Conservation (phyloP, 2,329 filamentous ascomycete genomes). For the Podosphaera fusca region DNA sequence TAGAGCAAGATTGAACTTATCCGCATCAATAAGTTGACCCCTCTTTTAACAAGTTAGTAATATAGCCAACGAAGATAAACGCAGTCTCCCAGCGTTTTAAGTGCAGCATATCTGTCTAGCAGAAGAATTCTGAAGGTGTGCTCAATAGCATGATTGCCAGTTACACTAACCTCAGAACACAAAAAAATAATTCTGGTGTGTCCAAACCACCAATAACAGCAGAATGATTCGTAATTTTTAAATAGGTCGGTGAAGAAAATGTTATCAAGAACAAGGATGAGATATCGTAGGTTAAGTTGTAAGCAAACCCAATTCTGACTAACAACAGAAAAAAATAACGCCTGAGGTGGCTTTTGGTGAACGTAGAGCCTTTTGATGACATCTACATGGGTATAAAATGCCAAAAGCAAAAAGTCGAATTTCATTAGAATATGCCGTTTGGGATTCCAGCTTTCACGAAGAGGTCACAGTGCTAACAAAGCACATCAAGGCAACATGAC, state of each 20-base stretch:
- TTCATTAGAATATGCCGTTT: constrained; percentile 15
- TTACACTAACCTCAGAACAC: constrained; percentile 16
- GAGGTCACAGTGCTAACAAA: constrained; percentile 14
- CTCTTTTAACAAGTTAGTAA: constrained; percentile 9
- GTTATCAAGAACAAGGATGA: constrained; percentile 15
- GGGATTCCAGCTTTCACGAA: constrained; percentile 12
- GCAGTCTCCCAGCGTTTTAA: constrained; percentile 4
- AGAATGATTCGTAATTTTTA: constrained; percentile 30
- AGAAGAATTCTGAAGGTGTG: neutral
- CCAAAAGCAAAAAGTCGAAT: constrained; percentile 15
- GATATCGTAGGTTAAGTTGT: constrained; percentile 13
- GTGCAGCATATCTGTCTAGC: neutral
- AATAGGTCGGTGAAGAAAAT: constrained; percentile 17
- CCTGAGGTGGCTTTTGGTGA: constrained; percentile 14
- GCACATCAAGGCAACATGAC: constrained; percentile 9
- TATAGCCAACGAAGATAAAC: constrained; percentile 9
- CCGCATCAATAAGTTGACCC: constrained; percentile 9
- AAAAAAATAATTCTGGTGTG: constrained; percentile 38
- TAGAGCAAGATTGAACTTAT: constrained; percentile 11
- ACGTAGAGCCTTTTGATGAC: constrained; percentile 13
- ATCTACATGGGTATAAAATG: constrained; percentile 16
- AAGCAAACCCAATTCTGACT: constrained; percentile 6
- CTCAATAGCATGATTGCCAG: constrained; percentile 5
- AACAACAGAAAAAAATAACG: constrained; percentile 10
- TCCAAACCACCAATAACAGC: constrained; percentile 34